Evolutionary conservation across 768 basidiomycete species (phyloP).

Genomic region (Hirschioporus abietinus): DNA sequence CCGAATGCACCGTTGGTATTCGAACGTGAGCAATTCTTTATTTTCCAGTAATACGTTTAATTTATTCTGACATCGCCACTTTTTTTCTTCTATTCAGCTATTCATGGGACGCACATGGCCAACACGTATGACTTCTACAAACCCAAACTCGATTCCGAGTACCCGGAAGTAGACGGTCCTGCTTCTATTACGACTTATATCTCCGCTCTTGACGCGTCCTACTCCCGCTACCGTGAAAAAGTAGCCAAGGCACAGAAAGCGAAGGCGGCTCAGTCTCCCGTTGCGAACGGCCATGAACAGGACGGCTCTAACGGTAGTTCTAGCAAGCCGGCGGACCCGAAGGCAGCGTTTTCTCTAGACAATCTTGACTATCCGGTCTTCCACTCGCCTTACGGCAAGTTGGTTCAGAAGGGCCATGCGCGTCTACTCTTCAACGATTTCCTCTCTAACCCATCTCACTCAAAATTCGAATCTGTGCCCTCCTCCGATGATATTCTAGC

Average conservation of each 20-base stretch:
- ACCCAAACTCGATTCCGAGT: slow-evolving; percentile 90
- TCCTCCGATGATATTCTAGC: slow-evolving; percentile 66
- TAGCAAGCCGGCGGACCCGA: slow-evolving; percentile 26
- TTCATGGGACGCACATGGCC: slow-evolving; percentile 95
- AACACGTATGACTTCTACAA: slow-evolving; percentile 99
- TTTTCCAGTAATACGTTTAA: background rate
- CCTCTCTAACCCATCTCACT: slow-evolving; percentile 62
- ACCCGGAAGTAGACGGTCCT: slow-evolving; percentile 96
- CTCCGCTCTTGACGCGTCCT: slow-evolving; percentile 87
- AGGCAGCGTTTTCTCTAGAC: slow-evolving; percentile 62
- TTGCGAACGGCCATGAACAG: slow-evolving; percentile 32
- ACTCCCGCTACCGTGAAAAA: slow-evolving; percentile 81
- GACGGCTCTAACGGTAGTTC: slow-evolving; percentile 27
- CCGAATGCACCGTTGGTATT: slow-evolving; percentile 93
- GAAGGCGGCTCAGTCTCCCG: slow-evolving; percentile 16
- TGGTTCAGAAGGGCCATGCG: slow-evolving; percentile 95
- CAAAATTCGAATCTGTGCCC: slow-evolving; percentile 66
- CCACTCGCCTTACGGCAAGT: slow-evolving; percentile 98
- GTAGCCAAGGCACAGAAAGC: slow-evolving; percentile 59
- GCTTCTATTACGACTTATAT: slow-evolving; percentile 95
- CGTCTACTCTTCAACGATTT: slow-evolving; percentile 92
- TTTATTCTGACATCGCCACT: slow-evolving; percentile 4
- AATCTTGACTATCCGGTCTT: slow-evolving; percentile 91
- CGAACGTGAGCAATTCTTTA: slow-evolving; percentile 73
- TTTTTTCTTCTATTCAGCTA: slow-evolving; percentile 47